Evolutionary conservation across 2,329 filamentous ascomycete genomes (phyloP), one percentile per base, ranked within the genome.

Genomic region (Dothidotthia symphoricarpi): DNA sequence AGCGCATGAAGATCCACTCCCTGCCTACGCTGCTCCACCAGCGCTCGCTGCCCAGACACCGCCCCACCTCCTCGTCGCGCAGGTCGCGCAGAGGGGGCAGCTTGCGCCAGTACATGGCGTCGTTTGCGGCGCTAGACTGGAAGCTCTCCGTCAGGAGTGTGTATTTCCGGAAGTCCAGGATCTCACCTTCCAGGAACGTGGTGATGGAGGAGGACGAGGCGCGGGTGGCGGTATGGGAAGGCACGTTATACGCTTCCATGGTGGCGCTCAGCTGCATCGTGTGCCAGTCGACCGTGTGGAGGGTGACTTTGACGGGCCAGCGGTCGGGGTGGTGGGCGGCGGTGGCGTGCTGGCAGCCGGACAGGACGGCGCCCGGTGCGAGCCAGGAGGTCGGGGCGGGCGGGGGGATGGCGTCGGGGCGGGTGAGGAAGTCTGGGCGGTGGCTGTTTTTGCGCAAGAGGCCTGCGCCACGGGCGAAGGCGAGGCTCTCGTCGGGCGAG

Each of bases 201-300:
- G 78, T 78, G 39, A 85, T 85, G 7, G 60, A 70, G 48, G 59
- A 70, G 42, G 61, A 69, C 53, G 55, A 63, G 4, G 57, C 59
- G 43, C 49, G 53, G 3, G 53, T 49, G 6, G 41, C 40, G 3
- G 46, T 14, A 32, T 63, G 68, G 22, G 70, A 72, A 2, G 81
- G 81, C 10, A 83, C 81, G 50, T 85, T 81, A 65, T 82, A 83
- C 4, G 82, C 82, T 63, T 83, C 80, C 82, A 85, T 85, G 6
- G 80, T 84, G 3, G 81, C 82, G 15, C 79, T 77, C 13, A 85
- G 62, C 0, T 77, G 79, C 79, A 84, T 82, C 13, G 68, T 70
- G 4, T 71, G 67, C 51, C 75, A 75, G 59, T 85, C 79, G 30
- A 85, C 74, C 13, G 75, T 69, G 52, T 84, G 80, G 26, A 85